Evolutionary conservation across 495 filamentous ascomycete species (phyloP), one percentile per base, ranked within the genome.

Genomic region (Podospora appendiculata): DNA sequence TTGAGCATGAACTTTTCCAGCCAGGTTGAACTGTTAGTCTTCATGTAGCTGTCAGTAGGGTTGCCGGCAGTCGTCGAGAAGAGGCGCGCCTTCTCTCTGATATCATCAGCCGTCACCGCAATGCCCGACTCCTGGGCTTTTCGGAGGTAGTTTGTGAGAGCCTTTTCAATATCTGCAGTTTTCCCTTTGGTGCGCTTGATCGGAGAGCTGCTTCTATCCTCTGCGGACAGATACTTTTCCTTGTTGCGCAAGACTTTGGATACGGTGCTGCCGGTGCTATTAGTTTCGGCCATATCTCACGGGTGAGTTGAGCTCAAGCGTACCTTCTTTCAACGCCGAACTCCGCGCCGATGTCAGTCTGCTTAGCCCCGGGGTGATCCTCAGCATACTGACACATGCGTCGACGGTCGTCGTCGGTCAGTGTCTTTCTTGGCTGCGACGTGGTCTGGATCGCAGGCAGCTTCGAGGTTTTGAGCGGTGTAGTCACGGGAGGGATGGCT

Each of bases 241-340:
- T 95, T 96, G 62, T 95, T 86, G 48, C 93, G 87, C 55, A 97
- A 71, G 47, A 99, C 93, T 66, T 99, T 99, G 52, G 93, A 99
- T 6, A 99, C 93, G 36, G 93, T 99, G 70, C 93, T 98, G 40
- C 7, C 45, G 17, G 41, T 8, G 0, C n/a, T 45, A 58, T 66
- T 58, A 66, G 63, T 54, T 6, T 39, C 0, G 32, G 14, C 12
- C 4, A 11, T n/a, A 19, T 4, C 25, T 34, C 5, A 8, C 39
- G 9, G 2, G 32, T 19, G 44, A 6, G 44, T 12, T 35, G 25
- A 38, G 36, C 52, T 41, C 11, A 48, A 38, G 32, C 70, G 66
- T 87, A 98, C 93, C 93, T 98, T 85, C 93, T 78, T 74, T 99
- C 93, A 50, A 99, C 93, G 18, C 93, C 92, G 74, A 99, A 99